Percentiles rank a stretch among this genome's conserved stretches.
Conservation (phyloP, 345 rosid genomes). For the Isatis tinctoria region DNA sequence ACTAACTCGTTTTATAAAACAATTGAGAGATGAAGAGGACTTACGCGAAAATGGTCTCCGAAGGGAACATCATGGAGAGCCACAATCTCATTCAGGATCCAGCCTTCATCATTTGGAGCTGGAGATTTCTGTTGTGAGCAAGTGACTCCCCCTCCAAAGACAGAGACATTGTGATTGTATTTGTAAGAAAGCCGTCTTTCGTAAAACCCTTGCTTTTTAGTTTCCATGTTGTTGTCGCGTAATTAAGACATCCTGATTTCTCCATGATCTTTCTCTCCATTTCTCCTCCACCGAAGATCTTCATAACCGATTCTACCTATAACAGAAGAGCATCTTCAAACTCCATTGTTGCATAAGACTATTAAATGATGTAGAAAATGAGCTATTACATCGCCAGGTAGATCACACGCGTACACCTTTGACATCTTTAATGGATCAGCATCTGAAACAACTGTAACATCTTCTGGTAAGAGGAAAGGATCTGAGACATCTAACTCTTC, state of each 20-base stretch:
- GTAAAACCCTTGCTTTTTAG: conserved; percentile 37
- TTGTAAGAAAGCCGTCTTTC: conserved; percentile 60
- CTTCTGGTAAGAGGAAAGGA: conserved; percentile 34
- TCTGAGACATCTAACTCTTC: conserved; percentile 53
- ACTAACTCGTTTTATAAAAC: not conserved
- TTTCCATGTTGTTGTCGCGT: conserved; percentile 54
- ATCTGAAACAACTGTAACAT: conserved; percentile 27
- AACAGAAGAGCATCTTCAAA: not conserved
- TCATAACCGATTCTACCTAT: conserved; percentile 63
- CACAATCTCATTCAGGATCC: conserved; percentile 65
- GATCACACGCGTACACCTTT: conserved; percentile 51
- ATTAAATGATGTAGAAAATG: not conserved
- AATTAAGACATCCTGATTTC: conserved; percentile 66
- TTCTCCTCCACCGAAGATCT: conserved; percentile 63
- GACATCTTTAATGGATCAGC: conserved; percentile 47
- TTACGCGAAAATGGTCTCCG: conserved; percentile 57
- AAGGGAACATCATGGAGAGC: conserved; percentile 67
- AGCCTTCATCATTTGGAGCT: conserved; percentile 46
- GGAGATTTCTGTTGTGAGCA: conserved; percentile 57
- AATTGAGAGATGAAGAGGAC: not conserved
- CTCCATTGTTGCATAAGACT: not conserved
- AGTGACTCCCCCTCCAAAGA: conserved; percentile 77
- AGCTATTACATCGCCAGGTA: conserved; percentile 53
- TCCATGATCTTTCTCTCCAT: conserved; percentile 72
- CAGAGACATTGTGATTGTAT: conserved; percentile 61